Conservation (phyloP, 495 filamentous ascomycete species). For the Usnea hakonensis region DNA sequence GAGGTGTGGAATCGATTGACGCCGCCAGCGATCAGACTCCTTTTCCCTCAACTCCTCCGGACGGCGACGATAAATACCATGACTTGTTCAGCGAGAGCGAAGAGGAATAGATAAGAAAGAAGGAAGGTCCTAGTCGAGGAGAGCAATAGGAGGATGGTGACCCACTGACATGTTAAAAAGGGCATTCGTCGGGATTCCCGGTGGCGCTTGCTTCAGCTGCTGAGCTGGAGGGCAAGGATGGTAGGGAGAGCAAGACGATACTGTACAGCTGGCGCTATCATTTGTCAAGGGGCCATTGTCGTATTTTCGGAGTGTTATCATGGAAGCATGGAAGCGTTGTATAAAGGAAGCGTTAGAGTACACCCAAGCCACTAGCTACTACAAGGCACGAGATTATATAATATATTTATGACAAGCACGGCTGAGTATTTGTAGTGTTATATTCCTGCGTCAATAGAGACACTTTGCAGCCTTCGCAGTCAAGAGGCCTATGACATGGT, state of each 20-base stretch:
- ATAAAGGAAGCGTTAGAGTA: neutral
- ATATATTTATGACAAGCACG: neutral
- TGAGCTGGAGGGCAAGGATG: neutral
- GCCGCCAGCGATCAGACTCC: neutral
- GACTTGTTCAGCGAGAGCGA: neutral
- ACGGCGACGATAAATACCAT: neutral
- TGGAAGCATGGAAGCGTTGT: neutral
- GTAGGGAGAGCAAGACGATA: neutral
- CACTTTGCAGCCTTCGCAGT: too few relatives aligned
- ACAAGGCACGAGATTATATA: neutral
- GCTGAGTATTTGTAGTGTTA: neutral
- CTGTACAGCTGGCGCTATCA: neutral
- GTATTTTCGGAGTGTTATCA: neutral
- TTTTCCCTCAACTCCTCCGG: too few relatives aligned
- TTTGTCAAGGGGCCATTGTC: neutral
- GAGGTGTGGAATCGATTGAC: neutral
- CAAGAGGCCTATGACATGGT: too few relatives aligned
- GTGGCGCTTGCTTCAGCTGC: neutral
- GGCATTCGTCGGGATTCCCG: neutral
- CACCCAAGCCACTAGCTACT: neutral
- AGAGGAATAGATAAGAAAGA: neutral
- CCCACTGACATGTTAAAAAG: neutral
- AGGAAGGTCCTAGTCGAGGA: neutral
- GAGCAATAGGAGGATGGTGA: neutral
- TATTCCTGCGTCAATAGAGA: too few relatives aligned